These are phyloP conservation scores for Erigeron philadelphicus DNA, from an alignment of 140 eudicot genomes.

Conservation along the genomic window DNA sequence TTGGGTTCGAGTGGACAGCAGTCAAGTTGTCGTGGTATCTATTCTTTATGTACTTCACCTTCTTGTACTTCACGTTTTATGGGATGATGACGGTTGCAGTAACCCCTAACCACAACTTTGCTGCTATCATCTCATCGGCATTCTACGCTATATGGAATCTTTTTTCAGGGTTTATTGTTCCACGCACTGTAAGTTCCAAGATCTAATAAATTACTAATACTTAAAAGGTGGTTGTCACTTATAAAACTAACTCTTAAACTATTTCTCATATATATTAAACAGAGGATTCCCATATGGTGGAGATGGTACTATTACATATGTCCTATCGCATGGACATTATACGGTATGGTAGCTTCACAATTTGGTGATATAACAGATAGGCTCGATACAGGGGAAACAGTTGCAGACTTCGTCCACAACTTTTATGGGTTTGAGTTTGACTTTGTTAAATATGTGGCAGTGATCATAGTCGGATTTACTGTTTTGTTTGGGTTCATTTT, in stretches of 20 bases:
- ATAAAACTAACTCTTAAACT: slow-evolving; percentile 3
- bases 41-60: slow-evolving; percentile 61
- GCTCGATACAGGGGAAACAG: slow-evolving; percentile 45
- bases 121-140: slow-evolving; percentile 62
- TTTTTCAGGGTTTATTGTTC: slow-evolving; percentile 69
- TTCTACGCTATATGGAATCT: slow-evolving; percentile 67
- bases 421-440: slow-evolving; percentile 49
- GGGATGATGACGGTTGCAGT: slow-evolving; percentile 80
- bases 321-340: slow-evolving; percentile 59
- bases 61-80: slow-evolving; percentile 65
- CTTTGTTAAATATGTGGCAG: slow-evolving; percentile 46
- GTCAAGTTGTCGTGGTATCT: slow-evolving; percentile 56
- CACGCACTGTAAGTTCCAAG: slow-evolving; percentile 50
- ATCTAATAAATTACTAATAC: not conserved
- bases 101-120: slow-evolving; percentile 59
- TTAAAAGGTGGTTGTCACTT: not conserved
- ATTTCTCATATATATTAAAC: slow-evolving; percentile 19
- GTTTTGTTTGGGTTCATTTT: slow-evolving; percentile 53
- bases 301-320: slow-evolving; percentile 65
- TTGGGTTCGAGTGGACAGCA: slow-evolving; percentile 60
- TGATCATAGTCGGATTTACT: slow-evolving; percentile 42
- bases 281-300: slow-evolving; percentile 82
- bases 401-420: slow-evolving; percentile 38
- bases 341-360: slow-evolving; percentile 62
- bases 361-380: slow-evolving; percentile 48